These are phyloP conservation scores for Dioscorea cayenensis DNA, from an alignment of 116 monocot genomes.

Conservation along the genomic window DNA sequence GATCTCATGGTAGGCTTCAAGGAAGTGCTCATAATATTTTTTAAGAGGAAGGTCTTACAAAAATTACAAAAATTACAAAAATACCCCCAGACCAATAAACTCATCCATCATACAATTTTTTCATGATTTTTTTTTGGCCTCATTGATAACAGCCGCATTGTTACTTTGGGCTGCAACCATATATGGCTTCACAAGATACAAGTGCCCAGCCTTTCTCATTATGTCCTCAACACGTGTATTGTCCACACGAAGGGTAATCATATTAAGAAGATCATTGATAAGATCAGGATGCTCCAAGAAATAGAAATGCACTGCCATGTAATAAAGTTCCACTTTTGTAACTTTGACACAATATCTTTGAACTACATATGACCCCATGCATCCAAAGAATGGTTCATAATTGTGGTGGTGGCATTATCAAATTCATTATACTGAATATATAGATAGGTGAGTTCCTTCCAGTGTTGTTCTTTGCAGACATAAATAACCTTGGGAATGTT, in stretches of 20 bases:
- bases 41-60: too few species aligned
- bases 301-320: slow-evolving; percentile 99
- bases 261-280: slow-evolving; percentile 89
- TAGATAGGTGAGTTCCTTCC: slow-evolving; percentile 92
- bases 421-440: slow-evolving; percentile 96
- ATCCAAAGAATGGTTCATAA: slow-evolving; percentile 92
- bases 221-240: slow-evolving; percentile 98
- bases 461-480: slow-evolving; percentile 89
- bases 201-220: slow-evolving; percentile 87
- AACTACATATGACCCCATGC: slow-evolving; percentile 99
- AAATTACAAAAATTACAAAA: too few species aligned
- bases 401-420: slow-evolving; percentile 93
- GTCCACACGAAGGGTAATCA: slow-evolving; percentile 88
- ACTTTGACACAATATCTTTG: slow-evolving; percentile 90
- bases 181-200: slow-evolving; percentile 96
- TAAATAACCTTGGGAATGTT: slow-evolving; percentile 90
- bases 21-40: too few species aligned
- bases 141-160: slow-evolving; percentile 86
- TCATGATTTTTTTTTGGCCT: slow-evolving; percentile 24
- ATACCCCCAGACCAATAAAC: too few species aligned
- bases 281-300: slow-evolving; percentile 90
- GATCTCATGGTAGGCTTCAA: too few species aligned
- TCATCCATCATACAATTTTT: too few species aligned
- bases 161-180: slow-evolving; percentile 99
- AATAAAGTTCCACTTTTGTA: slow-evolving; percentile 96